Conservation (phyloP, 2,329 filamentous ascomycete species). For the Pseudogymnoascus sp. region DNA sequence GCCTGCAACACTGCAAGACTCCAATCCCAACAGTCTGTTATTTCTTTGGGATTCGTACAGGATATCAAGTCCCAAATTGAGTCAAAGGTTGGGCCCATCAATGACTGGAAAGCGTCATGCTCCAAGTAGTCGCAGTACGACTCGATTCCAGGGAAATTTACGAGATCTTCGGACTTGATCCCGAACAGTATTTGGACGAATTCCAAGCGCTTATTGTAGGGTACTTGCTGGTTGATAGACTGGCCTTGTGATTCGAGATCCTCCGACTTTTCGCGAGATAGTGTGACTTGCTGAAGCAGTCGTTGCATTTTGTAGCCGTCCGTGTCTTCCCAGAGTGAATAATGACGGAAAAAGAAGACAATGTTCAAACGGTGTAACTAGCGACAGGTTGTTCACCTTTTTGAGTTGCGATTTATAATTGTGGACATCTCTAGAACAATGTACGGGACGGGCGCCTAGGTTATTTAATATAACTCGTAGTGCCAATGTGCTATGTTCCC, state of each 20-base stretch:
- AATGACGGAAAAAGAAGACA: background rate
- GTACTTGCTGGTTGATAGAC: background rate
- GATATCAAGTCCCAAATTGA: background rate
- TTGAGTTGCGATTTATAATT: background rate
- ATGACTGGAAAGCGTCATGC: background rate
- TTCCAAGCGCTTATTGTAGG: background rate
- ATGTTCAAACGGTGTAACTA: background rate
- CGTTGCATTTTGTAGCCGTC: background rate
- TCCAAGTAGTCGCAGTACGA: background rate
- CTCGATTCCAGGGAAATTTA: background rate
- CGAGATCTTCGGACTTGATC: background rate
- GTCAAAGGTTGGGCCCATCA: background rate
- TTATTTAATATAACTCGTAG: background rate
- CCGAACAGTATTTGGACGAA: background rate
- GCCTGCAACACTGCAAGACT: background rate
- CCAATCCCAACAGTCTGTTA: background rate
- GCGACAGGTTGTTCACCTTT: background rate
- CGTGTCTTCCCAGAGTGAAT: background rate
- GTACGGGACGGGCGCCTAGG: background rate
- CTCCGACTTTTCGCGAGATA: background rate
- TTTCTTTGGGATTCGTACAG: background rate
- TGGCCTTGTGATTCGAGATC: background rate
- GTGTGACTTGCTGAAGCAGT: background rate
- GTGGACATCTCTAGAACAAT: background rate
- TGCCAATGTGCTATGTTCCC: background rate